These are phyloP conservation scores for Erodium maritimum DNA, from an alignment of 345 rosid genomes.

Conservation along the genomic window DNA sequence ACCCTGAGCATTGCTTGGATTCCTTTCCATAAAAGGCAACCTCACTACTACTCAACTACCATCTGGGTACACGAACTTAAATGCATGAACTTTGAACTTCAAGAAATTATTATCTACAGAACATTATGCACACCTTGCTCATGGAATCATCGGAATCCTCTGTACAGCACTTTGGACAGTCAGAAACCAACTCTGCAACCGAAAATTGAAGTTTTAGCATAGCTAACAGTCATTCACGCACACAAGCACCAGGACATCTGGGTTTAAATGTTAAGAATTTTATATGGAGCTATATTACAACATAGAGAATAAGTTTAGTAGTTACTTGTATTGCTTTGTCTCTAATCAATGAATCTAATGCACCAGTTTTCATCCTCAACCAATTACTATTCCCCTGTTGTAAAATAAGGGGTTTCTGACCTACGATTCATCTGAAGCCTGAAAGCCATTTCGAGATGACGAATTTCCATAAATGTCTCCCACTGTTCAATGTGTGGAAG, in stretches of 20 bases:
- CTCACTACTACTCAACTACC: not conserved
- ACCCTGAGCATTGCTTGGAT: not conserved
- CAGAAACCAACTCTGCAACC: conserved; percentile 75
- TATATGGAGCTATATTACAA: no score
- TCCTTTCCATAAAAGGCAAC: not conserved
- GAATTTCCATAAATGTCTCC: no score
- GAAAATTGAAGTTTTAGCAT: conserved; percentile 12
- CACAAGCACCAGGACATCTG: not conserved
- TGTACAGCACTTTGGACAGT: conserved; percentile 88
- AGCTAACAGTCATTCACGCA: not conserved
- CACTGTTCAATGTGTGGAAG: no score
- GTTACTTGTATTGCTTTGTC: no score
- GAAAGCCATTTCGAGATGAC: no score
- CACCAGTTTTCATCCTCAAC: no score
- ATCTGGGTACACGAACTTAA: not conserved
- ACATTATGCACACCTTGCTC: conserved; percentile 48
- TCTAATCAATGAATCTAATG: no score
- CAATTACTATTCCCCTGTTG: no score
- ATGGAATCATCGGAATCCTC: conserved; percentile 85
- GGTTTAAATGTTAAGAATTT: no score
- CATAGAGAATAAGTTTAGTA: no score
- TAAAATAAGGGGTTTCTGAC: no score
- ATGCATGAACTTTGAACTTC: not conserved
- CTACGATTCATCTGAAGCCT: no score
- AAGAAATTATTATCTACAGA: conserved; percentile 1